phyloP scores from a whole-genome alignment of 2,329 filamentous ascomycete species.

The Talaromyces sp. region DNA sequence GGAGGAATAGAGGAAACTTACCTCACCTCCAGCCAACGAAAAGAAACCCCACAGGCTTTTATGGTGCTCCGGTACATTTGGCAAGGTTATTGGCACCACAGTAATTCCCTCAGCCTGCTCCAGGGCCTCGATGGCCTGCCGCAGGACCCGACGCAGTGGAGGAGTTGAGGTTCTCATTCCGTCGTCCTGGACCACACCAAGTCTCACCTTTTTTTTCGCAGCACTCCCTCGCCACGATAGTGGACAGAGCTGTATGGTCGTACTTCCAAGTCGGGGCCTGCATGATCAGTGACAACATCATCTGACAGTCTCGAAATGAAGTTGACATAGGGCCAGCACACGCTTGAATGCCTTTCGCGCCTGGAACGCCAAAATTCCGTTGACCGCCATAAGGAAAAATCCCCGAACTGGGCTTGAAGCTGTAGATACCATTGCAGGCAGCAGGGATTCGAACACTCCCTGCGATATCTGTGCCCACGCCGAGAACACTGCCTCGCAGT shows the following conservation, averaged over 20 bases:
- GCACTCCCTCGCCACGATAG: constrained; percentile 21
- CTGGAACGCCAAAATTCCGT: constrained; percentile 20
- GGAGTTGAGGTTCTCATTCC: constrained; percentile 4
- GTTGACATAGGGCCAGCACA: constrained; percentile 24
- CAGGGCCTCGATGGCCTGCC: constrained; percentile 30
- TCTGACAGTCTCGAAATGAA: constrained; percentile 27
- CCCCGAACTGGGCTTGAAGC: constrained; percentile 28
- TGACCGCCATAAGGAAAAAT: constrained; percentile 19
- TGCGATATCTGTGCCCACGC: constrained; percentile 29
- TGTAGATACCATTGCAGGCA: constrained; percentile 28
- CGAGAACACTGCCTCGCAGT: constrained; percentile 26
- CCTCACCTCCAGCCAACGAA: not conserved
- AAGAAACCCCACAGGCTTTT: not conserved
- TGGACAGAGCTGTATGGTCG: not conserved
- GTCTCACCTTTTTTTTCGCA: constrained; percentile 24
- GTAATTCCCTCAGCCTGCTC: constrained; percentile 22
- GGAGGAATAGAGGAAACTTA: not conserved
- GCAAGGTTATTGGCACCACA: not conserved
- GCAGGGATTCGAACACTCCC: constrained; percentile 29
- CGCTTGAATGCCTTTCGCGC: constrained; percentile 27
- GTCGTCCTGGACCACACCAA: constrained; percentile 6
- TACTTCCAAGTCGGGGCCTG: constrained; percentile 5
- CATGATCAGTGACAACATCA: constrained; percentile 24
- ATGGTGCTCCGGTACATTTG: not conserved
- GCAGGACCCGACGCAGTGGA: not conserved